Conservation (phyloP, 169 alveolate species). For the Plasmodium chabaudi region DNA sequence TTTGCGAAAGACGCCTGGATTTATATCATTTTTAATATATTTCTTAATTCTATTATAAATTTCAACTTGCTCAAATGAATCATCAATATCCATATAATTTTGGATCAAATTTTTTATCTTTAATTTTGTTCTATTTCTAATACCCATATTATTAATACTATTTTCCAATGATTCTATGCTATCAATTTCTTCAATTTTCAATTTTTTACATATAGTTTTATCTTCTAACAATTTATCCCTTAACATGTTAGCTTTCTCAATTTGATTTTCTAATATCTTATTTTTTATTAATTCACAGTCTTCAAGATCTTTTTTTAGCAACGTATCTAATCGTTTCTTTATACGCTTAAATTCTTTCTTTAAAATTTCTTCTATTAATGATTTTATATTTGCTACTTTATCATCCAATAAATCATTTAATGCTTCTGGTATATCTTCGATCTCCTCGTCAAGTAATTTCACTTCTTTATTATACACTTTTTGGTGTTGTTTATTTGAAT, state of each 20-base stretch:
- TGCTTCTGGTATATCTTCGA: not conserved
- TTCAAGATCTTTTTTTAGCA: not conserved
- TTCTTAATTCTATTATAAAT: not conserved
- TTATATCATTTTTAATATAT: not conserved
- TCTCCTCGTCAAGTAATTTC: not conserved
- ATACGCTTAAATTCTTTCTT: not conserved
- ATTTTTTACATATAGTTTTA: not conserved
- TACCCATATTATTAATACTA: not conserved
- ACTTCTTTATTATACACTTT: not conserved
- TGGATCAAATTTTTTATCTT: not conserved
- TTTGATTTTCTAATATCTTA: not conserved
- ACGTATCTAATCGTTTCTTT: not conserved
- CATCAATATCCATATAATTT: not conserved
- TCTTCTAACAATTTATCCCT: conserved; percentile 2
- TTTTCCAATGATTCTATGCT: not conserved
- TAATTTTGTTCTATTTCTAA: not conserved
- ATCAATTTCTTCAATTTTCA: not conserved
- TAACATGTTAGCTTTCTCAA: not conserved
- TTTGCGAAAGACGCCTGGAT: not conserved
- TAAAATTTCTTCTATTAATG: not conserved
- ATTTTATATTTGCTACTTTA: not conserved
- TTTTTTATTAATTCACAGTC: not conserved
- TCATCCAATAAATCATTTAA: not conserved
- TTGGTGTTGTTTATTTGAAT: not conserved
- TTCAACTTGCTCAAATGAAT: not conserved